Conservation (phyloP, 805 yeast species). For the Zygoascus flipseniorum region DNA sequence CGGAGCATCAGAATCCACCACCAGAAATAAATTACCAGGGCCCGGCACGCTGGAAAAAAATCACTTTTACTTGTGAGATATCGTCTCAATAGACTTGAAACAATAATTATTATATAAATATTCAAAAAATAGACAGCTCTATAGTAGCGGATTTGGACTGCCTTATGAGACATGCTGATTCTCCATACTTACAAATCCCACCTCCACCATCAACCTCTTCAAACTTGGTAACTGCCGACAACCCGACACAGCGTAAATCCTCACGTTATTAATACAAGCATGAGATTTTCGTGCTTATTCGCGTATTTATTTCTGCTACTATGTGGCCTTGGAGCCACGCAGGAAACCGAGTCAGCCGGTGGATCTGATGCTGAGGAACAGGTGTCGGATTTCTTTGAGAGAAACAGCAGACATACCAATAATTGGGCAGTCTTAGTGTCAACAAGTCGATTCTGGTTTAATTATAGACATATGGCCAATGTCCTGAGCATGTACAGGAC, state of each 20-base stretch:
- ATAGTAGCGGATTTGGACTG: neutral
- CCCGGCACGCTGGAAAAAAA: no score
- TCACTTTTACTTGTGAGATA: no score
- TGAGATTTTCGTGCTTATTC: neutral
- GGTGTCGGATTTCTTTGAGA: neutral
- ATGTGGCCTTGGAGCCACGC: neutral
- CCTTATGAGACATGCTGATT: neutral
- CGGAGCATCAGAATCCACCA: neutral
- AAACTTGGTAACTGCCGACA: no score
- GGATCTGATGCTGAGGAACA: neutral
- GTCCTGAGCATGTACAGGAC: conserved; percentile 91
- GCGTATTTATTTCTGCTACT: neutral
- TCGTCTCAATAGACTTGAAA: neutral
- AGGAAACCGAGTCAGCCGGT: neutral
- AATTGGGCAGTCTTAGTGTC: conserved; percentile 76
- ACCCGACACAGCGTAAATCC: no score
- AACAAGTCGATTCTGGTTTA: conserved; percentile 97
- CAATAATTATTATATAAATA: neutral
- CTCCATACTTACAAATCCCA: neutral
- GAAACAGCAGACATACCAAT: conserved; percentile 17
- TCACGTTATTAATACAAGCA: neutral
- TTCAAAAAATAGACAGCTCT: neutral
- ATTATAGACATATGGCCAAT: conserved; percentile 96
- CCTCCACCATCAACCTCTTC: no score
- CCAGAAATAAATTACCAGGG: no score